Base-by-base conservation (phyloP, 2,329 filamentous ascomycete species). In the Cladosporium sp. region DNA sequence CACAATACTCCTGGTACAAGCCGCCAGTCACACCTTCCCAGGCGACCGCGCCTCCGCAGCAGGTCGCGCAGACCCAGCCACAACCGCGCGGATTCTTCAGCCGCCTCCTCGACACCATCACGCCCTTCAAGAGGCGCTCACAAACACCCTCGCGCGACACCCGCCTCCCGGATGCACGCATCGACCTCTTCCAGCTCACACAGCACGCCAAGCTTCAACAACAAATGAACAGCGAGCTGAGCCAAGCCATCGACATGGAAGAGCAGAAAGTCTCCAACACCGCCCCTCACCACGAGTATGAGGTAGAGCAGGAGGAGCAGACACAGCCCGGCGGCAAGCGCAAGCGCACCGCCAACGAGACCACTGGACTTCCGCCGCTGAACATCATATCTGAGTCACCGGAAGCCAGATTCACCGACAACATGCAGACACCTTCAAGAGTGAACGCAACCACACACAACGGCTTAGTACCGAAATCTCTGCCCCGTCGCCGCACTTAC, bases 261-360 rank as follows among this genome's bases (percentile, higher is more conserved):
- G 49, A 51, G 36, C 34, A 37, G 3, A 39, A 34, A 51, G 4
- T 28, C 49, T 5, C 5, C 19, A 5, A 34, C 25, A 45, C 1
- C 19, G 47, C 12, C 15, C 49, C 30, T 51, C 49, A 39, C 49
- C 19, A 22, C 30, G 49, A 51, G 30, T 38, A 51, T 22, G 34
- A 51, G 30, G 30, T 25, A 19, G 47, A 34, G 19, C 47, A 37
- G 19, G 49, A 28, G 19, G 25, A 34, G 30, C 49, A 37, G 19
- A 25, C 49, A 51, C 11, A 25, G 9, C 34, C 22, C 8, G 37
- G 22, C 38, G 19, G 17, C 22, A 54, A 54, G 38, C 52, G 52
- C 52, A 51, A 51, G 14, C 52, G 40, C 42, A 38, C 52, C 8
- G 52, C 52, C 30, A 37, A 47, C 40, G 51, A 56, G 8, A 30